Base-by-base conservation (phyloP, 202 grass and related monocot genomes). In the Zizania palustris region DNA sequence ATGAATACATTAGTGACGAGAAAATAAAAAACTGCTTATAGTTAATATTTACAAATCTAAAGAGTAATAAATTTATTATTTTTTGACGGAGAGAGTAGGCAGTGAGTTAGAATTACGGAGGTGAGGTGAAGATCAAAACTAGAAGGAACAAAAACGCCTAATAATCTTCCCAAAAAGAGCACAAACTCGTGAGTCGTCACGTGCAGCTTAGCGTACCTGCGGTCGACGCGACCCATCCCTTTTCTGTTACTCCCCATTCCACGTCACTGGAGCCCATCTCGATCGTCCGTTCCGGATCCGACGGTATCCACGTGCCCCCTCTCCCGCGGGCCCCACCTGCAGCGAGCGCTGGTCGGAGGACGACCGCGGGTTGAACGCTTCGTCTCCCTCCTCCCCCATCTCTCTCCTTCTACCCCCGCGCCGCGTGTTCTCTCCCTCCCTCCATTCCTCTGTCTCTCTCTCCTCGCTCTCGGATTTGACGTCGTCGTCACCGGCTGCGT, bases 251-350 rank as follows among this genome's bases (percentile, higher is more conserved):
- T 1, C 9, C 42, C 45, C 21, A 1, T 20, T 63, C 75, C 80
- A 87, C 75, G 74, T 87, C 85, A 87, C 63, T 4, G 69, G 68
- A 53, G 10, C 22, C 4, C 54, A 79, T 83, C 80, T 0, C 0
- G 0, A 14, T 1, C 76, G 86, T 28, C 58, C 16, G 65, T 3
- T 45, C 12, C 40, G 16, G 58, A 88, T 88, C 86, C 12, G 9
- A 88, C 76, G 86, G 76, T 0, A 2, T 0, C 0, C 0, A 13
- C 12, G 38, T 12, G 14, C 3, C 14, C 63, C 28, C 3, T 1
- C 20, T 0, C 0, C 36, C 36, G 8, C 53, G 16, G 13, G 57
- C 2, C 56, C 84, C 72, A 82, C 84, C 1, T 36, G 39, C 84
- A 82, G 84, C 14, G 38, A 34, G 33, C 1, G 49, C 22, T 11